Evolutionary conservation across 2,329 filamentous ascomycete species (phyloP), one percentile per base, ranked within the genome.

Genomic region (Xylariaceae sp.): DNA sequence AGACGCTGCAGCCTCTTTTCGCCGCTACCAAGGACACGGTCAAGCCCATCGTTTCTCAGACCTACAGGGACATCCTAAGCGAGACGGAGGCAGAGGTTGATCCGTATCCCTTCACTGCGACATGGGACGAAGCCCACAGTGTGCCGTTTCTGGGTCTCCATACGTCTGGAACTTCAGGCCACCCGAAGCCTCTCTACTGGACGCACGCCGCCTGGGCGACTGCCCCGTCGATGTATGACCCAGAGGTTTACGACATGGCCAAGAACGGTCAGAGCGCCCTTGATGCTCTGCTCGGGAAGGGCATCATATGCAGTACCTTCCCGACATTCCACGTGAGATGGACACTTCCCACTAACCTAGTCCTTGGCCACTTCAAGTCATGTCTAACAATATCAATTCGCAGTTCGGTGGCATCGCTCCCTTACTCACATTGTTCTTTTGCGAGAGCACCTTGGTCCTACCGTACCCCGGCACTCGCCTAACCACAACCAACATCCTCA

Each of bases 161-260:
- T 13, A 46, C 46, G 2, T 48, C 46, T 5, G 52, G 53, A 2
- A 41, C 47, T 41, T 50, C 44, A 44, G 53, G 53, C 16, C 48
- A 55, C 14, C 51, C 52, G 9, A 56, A 56, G 38, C 52, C 52
- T 4, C 50, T 56, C 6, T 55, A 50, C 44, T 56, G 52, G 51
- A 56, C 46, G 13, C 48, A 55, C 37, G 15, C 31, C 27, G 46
- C 35, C 35, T 40, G 39, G 38, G 40, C 29, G 28, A 44, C 31
- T 40, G 19, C 11, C 21, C 21, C 21, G 11, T 24, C 21, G 7
- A 24, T 24, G 21, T 24, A 7, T 7, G 21, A 24, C 21, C 21
- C 21, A 24, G 11, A 24, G 21, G 21, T 24, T 6, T 11, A 24
- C 11, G 21, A 24, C 21, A 11, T 7, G 21, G 21, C 21, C 11